Evolutionary conservation across 2,329 filamentous ascomycete species (phyloP).

Genomic region (Aphanocladium album): DNA sequence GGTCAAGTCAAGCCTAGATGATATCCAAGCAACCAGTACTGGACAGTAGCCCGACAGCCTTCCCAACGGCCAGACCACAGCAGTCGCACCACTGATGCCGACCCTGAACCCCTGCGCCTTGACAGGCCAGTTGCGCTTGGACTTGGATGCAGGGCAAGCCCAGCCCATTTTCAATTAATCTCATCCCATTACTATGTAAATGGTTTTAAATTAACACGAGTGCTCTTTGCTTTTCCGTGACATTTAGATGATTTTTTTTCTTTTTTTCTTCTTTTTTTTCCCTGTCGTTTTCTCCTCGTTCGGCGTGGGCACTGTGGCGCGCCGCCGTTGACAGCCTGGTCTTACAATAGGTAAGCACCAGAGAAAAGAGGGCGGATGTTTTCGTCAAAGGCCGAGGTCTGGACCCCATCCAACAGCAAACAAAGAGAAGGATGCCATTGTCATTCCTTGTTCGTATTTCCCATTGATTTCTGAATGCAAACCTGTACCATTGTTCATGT

Average conservation of each 20-base stretch:
- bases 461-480: neutral
- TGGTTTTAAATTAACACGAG: neutral
- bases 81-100: neutral
- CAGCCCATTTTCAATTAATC: neutral
- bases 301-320: neutral
- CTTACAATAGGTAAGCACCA: neutral
- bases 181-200: neutral
- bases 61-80: neutral
- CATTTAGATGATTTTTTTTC: neutral
- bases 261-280: neutral
- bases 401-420: neutral
- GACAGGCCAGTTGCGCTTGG: neutral
- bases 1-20: too few species aligned
- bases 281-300: neutral
- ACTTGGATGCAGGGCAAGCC: neutral
- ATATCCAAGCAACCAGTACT: too few species aligned
- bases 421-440: neutral
- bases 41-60: too few species aligned
- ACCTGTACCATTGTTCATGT: neutral
- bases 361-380: neutral
- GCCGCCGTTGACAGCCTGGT: neutral
- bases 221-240: neutral
- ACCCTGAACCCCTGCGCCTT: neutral
- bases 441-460: neutral
- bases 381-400: neutral